Evolutionary conservation across 23 red algal genomes (phyloP).

Genomic region (Gracilaria caudata): DNA sequence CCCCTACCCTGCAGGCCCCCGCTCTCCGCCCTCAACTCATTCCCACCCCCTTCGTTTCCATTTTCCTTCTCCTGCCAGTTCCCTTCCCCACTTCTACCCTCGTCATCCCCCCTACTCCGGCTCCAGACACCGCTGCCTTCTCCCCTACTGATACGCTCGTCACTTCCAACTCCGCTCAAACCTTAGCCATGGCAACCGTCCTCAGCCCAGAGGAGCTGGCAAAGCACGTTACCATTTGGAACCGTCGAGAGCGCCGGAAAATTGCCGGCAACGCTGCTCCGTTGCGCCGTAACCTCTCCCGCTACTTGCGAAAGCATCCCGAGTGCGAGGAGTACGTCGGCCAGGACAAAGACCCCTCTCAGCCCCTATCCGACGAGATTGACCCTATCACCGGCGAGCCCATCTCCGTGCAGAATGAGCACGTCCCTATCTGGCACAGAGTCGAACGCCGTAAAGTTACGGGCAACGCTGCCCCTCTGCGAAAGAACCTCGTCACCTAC

Average conservation of each 20-base stretch:
- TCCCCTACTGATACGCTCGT: background rate
- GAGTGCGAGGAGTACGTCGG: conserved; percentile 89
- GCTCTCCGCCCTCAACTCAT: background rate
- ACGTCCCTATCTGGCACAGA: conserved; percentile 93
- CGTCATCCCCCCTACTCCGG: background rate
- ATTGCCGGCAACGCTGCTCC: conserved; percentile 98
- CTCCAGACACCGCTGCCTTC: too few species aligned
- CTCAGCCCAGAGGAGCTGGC: conserved; percentile 30
- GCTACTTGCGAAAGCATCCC: conserved; percentile 84
- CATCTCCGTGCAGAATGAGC: conserved; percentile 60
- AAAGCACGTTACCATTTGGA: conserved; percentile 93
- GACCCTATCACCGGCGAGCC: conserved; percentile 58
- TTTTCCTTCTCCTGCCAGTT: background rate
- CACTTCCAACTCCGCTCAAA: background rate
- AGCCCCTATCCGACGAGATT: conserved; percentile 9
- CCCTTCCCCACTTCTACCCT: background rate
- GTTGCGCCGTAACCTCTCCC: conserved; percentile 78
- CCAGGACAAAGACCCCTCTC: conserved; percentile 85
- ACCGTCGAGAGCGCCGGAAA: conserved; percentile 84
- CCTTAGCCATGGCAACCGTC: background rate
- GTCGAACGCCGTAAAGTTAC: conserved; percentile 88
- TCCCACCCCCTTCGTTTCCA: background rate
- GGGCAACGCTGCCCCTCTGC: conserved; percentile 92
- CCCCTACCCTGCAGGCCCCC: background rate
- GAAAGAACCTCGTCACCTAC: conserved; percentile 89